A percentile compares a stretch with the other conserved stretches of the same genome.
phyloP scores from a whole-genome alignment of 2,329 filamentous ascomycete species.

The Epichloe hybrida region DNA sequence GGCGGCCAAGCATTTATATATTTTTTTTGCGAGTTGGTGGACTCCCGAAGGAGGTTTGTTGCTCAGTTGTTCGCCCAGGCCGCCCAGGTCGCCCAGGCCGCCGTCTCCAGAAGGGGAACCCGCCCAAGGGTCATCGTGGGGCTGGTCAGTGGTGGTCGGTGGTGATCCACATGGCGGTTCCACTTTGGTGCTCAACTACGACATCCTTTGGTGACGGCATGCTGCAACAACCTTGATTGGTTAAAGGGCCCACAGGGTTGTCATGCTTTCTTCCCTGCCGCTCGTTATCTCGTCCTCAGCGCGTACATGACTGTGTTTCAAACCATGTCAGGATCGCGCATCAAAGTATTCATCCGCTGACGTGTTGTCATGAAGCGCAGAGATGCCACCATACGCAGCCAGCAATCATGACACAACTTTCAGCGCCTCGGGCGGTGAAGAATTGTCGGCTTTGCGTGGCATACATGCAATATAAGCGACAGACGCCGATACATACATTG shows the following conservation, averaged over 20 bases:
- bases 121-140: neutral
- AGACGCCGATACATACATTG: too few relatives aligned
- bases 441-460: neutral
- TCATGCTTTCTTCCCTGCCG: too few relatives aligned
- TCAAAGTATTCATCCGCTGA: too few relatives aligned
- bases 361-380: too few relatives aligned
- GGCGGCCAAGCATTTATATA: conserved; percentile 22
- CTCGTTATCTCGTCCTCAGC: too few relatives aligned
- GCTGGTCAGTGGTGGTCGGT: neutral
- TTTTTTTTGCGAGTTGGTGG: neutral
- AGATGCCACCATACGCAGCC: too few relatives aligned
- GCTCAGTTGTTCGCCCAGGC: neutral
- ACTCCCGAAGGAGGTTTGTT: neutral
- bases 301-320: too few relatives aligned
- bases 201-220: conserved; percentile 4
- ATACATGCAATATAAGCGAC: too few relatives aligned
- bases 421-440: neutral
- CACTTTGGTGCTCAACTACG: conserved; percentile 4
- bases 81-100: neutral
- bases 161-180: conserved; percentile 9
- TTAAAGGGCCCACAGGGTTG: neutral
- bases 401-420: neutral
- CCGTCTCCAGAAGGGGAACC: conserved; percentile 1
- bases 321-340: too few relatives aligned
- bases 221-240: neutral